Evolutionary conservation across 2,329 filamentous ascomycete genomes (phyloP).

Genomic region (Teratosphaeria pseudoeucalypti): DNA sequence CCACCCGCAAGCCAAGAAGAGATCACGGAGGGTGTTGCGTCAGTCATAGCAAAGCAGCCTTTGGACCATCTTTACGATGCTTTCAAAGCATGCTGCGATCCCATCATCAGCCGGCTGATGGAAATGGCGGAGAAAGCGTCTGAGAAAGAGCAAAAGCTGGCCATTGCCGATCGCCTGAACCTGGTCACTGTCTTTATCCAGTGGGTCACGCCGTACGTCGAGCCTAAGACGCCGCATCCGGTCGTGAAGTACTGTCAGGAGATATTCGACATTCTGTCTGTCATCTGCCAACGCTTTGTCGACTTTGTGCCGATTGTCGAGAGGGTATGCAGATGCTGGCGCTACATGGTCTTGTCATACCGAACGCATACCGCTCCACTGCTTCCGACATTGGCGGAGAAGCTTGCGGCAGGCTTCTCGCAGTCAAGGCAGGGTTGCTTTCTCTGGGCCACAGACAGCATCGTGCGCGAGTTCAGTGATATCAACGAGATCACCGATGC

Average conservation of each 20-base stretch:
- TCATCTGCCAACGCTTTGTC: conserved; percentile 79
- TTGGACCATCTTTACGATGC: conserved; percentile 68
- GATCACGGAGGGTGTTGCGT: conserved; percentile 88
- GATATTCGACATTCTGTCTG: conserved; percentile 77
- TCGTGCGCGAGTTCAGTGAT: conserved; percentile 89
- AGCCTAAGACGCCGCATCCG: conserved; percentile 65
- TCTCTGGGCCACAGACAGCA: conserved; percentile 94
- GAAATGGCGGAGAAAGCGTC: conserved; percentile 74
- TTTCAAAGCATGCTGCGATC: conserved; percentile 87
- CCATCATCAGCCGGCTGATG: conserved; percentile 77
- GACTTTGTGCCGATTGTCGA: conserved; percentile 82
- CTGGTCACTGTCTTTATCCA: conserved; percentile 87
- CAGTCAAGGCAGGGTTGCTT: conserved; percentile 88
- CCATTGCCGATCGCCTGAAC: conserved; percentile 87
- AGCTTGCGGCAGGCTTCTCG: conserved; percentile 75
- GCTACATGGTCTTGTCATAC: conserved; percentile 94
- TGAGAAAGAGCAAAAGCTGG: conserved; percentile 72
- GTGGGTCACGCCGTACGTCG: conserved; percentile 62
- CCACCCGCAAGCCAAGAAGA: conserved; percentile 86
- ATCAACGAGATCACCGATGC: conserved; percentile 76
- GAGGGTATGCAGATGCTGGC: conserved; percentile 87
- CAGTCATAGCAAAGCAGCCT: conserved; percentile 80
- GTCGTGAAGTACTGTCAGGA: conserved; percentile 95
- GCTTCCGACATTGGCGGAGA: conserved; percentile 75
- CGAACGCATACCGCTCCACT: conserved; percentile 79